Conservation (phyloP, 495 filamentous ascomycete genomes). For the Chaetomidium leptoderma region DNA sequence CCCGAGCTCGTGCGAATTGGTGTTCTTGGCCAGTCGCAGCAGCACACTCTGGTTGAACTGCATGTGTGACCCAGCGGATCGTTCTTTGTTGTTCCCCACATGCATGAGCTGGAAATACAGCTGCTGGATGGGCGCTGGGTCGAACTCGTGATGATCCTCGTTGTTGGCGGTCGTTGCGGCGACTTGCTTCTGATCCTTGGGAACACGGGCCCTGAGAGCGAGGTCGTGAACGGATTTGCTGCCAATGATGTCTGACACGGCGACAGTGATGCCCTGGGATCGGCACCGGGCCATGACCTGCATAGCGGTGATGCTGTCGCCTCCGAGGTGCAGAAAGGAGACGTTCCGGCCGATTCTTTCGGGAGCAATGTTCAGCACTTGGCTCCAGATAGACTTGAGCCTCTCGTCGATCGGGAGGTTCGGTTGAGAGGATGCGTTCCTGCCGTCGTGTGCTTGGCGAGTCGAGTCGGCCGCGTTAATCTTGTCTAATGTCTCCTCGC, state of each 20-base stretch:
- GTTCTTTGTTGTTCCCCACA: not conserved
- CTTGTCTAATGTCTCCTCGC: conserved; percentile 15
- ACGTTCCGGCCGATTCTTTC: conserved; percentile 34
- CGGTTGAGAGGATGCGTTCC: not conserved
- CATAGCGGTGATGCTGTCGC: conserved; percentile 35
- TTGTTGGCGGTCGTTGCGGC: not conserved
- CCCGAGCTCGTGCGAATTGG: conserved; percentile 35
- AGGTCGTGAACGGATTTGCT: conserved; percentile 24
- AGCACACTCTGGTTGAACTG: conserved; percentile 64
- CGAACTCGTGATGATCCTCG: conserved; percentile 25
- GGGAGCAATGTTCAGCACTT: conserved; percentile 48
- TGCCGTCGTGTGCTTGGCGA: not conserved
- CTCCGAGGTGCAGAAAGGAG: conserved; percentile 32
- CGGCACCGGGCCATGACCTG: conserved; percentile 26
- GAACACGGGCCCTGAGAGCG: conserved; percentile 15
- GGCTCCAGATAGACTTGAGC: conserved; percentile 44
- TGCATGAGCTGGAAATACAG: conserved; percentile 48
- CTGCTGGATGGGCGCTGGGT: conserved; percentile 57
- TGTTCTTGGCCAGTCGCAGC: conserved; percentile 41
- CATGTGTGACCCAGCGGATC: conserved; percentile 34
- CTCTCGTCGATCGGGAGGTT: conserved; percentile 9
- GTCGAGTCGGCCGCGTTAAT: conserved; percentile 2
- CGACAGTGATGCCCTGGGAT: conserved; percentile 15
- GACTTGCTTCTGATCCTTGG: not conserved
- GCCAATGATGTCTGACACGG: conserved; percentile 24